Evolutionary conservation across 2,329 filamentous ascomycete species (phyloP).

Genomic region (Fusarium illudens): DNA sequence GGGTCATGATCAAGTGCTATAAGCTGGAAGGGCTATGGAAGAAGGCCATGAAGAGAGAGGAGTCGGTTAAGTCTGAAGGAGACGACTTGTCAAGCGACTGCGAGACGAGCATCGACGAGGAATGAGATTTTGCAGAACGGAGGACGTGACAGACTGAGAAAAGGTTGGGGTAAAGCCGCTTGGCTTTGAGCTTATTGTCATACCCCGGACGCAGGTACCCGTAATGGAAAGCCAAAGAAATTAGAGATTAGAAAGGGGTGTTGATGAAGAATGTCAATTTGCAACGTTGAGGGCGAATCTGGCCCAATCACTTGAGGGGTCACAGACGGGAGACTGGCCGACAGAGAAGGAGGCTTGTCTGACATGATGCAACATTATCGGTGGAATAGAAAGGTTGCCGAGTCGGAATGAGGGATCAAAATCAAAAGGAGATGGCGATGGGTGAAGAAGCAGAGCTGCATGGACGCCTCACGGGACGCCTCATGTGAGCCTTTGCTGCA

Average conservation of each 20-base stretch:
- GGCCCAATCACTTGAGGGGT: not conserved
- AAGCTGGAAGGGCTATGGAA: slow-evolving; percentile 27
- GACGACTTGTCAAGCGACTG: slow-evolving; percentile 32
- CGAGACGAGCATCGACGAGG: slow-evolving; percentile 18
- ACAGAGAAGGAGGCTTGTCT: slow-evolving; percentile 3
- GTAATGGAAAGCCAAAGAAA: not conserved
- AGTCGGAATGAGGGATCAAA: not conserved
- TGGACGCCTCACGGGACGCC: not conserved
- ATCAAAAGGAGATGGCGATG: not conserved
- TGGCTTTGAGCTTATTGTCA: slow-evolving; percentile 6
- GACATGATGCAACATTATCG: slow-evolving; percentile 11
- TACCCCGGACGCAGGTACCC: slow-evolving; percentile 26
- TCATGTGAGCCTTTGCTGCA: not conserved
- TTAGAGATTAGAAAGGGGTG: not conserved
- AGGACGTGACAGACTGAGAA: not conserved
- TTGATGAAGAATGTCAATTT: not conserved
- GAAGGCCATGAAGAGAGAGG: slow-evolving; percentile 19
- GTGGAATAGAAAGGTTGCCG: slow-evolving; percentile 8
- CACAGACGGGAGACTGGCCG: slow-evolving; percentile 5
- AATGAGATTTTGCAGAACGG: not conserved
- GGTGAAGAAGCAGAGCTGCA: not conserved
- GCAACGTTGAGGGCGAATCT: not conserved
- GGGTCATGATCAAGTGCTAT: slow-evolving; percentile 30
- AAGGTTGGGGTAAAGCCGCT: not conserved
- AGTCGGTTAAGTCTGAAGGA: not conserved